phyloP scores from a whole-genome alignment of 768 basidiomycete genomes.

The Mycena kentingensis region DNA sequence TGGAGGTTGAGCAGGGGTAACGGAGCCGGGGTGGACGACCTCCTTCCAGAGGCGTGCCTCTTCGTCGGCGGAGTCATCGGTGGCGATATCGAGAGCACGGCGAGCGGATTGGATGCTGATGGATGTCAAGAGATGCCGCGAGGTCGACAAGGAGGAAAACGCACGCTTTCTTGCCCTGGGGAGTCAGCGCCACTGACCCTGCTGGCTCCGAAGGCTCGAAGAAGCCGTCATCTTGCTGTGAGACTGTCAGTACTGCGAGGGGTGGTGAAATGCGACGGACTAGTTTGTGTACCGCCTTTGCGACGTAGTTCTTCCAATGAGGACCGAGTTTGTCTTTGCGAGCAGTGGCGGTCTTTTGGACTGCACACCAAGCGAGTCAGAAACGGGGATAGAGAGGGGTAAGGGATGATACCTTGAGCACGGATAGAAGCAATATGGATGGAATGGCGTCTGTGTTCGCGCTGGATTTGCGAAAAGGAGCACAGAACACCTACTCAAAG shows the following conservation, averaged over 20 bases:
- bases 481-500: constrained; percentile 45
- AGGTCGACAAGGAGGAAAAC: constrained; percentile 19
- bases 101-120: constrained; percentile 40
- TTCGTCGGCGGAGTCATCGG: constrained; percentile 27
- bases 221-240: constrained; percentile 47
- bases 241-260: background rate
- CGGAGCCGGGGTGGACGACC: constrained; percentile 28
- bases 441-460: constrained; percentile 45
- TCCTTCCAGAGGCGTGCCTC: constrained; percentile 43
- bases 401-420: constrained; percentile 54
- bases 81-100: constrained; percentile 31
- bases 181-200: constrained; percentile 44
- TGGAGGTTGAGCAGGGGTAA: background rate
- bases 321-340: constrained; percentile 50
- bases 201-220: constrained; percentile 36
- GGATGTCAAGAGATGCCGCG: background rate
- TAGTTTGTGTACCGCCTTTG: constrained; percentile 45
- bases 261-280: constrained; percentile 29
- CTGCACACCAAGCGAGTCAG: constrained; percentile 27
- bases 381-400: constrained; percentile 5
- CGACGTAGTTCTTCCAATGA: constrained; percentile 51
- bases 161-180: constrained; percentile 48
- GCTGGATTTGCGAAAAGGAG: constrained; percentile 46
- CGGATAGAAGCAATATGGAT: constrained; percentile 49
- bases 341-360: constrained; percentile 46